Evolutionary conservation across 768 basidiomycete genomes (phyloP), one percentile per base, ranked within the genome.

Genomic region (Tricholoma saponaceum): DNA sequence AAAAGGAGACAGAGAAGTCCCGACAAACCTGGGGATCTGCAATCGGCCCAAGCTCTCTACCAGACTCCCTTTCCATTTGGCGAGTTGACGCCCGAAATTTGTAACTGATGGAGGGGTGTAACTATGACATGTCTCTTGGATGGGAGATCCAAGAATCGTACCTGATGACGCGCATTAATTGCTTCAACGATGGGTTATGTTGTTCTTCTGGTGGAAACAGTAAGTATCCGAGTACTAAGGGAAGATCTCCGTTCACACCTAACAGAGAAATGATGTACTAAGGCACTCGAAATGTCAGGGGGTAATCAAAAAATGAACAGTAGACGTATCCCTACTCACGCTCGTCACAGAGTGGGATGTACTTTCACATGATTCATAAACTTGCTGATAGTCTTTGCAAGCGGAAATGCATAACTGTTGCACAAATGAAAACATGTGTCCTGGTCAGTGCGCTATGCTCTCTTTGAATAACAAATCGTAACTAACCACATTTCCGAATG

Each of bases 401-500:
- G 53, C 53, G 9, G 53, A 54, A 4, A 54, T 54, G 20, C 53
- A 54, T 28, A 54, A 25, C 53, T 54, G 9, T 14, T 5, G 32
- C 32, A 22, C n/a, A 20, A 22, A 35, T 8, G 4, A 7, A 44
- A 30, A 18, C 1, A n/a, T 9, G n/a, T n/a, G 5, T 26, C 25
- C 46, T 12, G 7, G 16, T 18, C 26, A 50, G 16, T 13, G 5
- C 8, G 26, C 12, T 23, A 22, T 44, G 2, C 1, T 26, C 30
- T 3, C 5, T 9, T 2, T n/a, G 20, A 32, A 20, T 4, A n/a
- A 7, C 6, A 14, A 16, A 23, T 12, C 1, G n/a, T 4, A 5
- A 44, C 53, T 20, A 16, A 54, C 53, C 53, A 54, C 53, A 32
- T 54, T 43, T 32, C 44, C 44, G 20, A 32, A 54, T 30, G 18